Base-by-base conservation (phyloP, 2,329 filamentous ascomycete genomes). In the Fonsecaea nubica region DNA sequence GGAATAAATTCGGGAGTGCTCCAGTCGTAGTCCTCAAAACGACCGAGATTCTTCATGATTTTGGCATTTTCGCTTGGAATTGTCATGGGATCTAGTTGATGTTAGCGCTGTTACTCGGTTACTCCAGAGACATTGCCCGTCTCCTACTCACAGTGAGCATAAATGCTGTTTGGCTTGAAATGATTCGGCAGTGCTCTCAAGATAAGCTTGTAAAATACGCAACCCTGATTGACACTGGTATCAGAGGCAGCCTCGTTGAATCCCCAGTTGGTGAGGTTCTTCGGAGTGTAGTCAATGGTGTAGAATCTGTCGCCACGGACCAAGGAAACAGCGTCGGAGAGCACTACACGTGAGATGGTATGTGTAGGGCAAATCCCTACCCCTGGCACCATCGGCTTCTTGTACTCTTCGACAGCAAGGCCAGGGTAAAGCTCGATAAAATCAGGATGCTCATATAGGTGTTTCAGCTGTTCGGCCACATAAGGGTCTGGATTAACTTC, bases 161-260 rank as follows among this genome's bases (percentile, higher is more conserved):
- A 96, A 62, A 93, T 87, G 0, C 90, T 93, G 80, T 95, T 89
- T 21, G 83, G 79, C 75, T 86, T 87, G 83, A 93, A 94, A 79
- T 92, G 90, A 70, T 90, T 85, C 0, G 92, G 92, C 82, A 96
- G 92, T 0, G 91, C 90, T 4, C 90, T 86, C 40, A 92, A 82
- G 75, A 93, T 90, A 40, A 96, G 84, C 81, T 95, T 96, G 82
- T 93, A 93, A 78, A 94, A 91, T 12, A 93, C 87, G 72, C 90
- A 92, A 55, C 92, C 92, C 75, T 95, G 89, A 77, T 95, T 91
- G 70, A 94, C 79, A 65, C 85, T 87, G 25, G 89, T 79, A 72
- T 96, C 91, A 63, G 89, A 92, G 21, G 90, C 84, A 3, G 86
- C 90, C 75, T 92, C 90, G 62, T 87, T 87, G 80, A 87, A 94